These are phyloP conservation scores for Entomortierella lignicola DNA, from an alignment of 192 early-diverging fungal species.

Conservation along the genomic window DNA sequence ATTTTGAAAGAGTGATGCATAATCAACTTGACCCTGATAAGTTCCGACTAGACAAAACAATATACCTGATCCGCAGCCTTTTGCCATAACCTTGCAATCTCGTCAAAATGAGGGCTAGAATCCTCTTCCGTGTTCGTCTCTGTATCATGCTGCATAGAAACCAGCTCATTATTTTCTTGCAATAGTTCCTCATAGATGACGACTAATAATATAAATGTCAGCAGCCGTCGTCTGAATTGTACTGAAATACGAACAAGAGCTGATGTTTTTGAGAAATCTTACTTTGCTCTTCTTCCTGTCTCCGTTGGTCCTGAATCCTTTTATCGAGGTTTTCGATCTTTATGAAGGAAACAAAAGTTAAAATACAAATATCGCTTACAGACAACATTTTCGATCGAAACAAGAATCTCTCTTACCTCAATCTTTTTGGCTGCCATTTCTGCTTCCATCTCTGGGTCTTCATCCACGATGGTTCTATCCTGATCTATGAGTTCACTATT, in stretches of 20 bases:
- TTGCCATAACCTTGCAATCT: slow-evolving; percentile 20
- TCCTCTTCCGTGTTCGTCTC: background rate
- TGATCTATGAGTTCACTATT: slow-evolving; percentile 15
- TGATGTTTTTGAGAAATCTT: background rate
- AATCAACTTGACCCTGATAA: no score
- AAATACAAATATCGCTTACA: background rate
- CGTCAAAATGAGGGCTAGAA: slow-evolving; percentile 39
- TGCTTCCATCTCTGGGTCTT: slow-evolving; percentile 12
- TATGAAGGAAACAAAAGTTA: background rate
- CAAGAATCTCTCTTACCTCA: slow-evolving; percentile 16
- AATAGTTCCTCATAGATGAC: slow-evolving; percentile 9
- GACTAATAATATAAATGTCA: background rate
- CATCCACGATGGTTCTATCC: slow-evolving; percentile 1
- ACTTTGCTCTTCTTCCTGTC: slow-evolving; percentile 27
- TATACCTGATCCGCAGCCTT: slow-evolving; percentile 22
- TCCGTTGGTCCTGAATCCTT: slow-evolving; percentile 23
- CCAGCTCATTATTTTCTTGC: slow-evolving; percentile 26
- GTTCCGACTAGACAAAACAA: background rate
- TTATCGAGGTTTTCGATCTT: slow-evolving; percentile 39
- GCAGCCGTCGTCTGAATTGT: no score
- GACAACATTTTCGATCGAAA: background rate
- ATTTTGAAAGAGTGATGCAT: no score
- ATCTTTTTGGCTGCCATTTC: slow-evolving; percentile 20
- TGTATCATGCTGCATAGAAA: slow-evolving; percentile 1
- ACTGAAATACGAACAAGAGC: no score